Conservation (phyloP, 1,284 basidiomycete species). For the Ceratobasidium sp. region DNA sequence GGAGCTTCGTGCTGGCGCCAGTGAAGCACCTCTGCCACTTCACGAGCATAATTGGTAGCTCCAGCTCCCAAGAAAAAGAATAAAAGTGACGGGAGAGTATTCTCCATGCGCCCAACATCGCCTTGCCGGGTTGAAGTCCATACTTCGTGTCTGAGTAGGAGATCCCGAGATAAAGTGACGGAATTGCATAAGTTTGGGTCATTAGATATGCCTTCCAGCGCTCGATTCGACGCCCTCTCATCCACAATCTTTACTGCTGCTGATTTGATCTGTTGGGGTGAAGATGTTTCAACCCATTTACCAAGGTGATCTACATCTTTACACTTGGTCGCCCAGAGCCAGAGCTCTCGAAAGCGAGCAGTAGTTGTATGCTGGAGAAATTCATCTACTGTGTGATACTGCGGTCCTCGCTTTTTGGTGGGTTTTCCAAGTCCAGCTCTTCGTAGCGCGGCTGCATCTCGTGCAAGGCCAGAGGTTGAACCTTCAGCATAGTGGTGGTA, state of each 20-base stretch:
- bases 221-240: background rate
- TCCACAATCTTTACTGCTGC: background rate
- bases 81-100: background rate
- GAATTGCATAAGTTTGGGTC: background rate
- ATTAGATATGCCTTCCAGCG: background rate
- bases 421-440: background rate
- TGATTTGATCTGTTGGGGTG: background rate
- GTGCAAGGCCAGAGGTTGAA: background rate
- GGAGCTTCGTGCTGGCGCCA: background rate
- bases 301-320: background rate
- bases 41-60: background rate
- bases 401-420: background rate
- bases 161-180: background rate
- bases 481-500: background rate
- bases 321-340: background rate
- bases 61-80: background rate
- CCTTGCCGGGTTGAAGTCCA: background rate
- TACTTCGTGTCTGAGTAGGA: background rate
- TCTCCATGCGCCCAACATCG: conserved; percentile 3
- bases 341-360: background rate
- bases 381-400: background rate
- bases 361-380: background rate
- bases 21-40: background rate
- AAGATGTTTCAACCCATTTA: background rate
- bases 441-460: background rate